phyloP scores from a whole-genome alignment of 2,329 filamentous ascomycete genomes.

The Camillea tinctor region DNA sequence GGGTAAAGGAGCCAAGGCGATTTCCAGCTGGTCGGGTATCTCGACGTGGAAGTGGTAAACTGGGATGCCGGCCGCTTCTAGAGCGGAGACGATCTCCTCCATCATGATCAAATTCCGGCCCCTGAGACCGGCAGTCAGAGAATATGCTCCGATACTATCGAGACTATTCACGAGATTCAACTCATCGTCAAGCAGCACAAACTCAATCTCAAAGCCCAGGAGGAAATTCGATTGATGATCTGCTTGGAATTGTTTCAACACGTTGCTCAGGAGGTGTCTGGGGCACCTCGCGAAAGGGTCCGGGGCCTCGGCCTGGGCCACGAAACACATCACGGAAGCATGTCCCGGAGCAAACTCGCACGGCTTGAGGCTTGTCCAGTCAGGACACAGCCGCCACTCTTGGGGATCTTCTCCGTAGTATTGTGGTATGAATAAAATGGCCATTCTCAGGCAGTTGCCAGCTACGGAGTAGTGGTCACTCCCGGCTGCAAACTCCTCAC shows the following conservation, averaged over 20 bases:
- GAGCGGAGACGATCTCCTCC: slow-evolving; percentile 6
- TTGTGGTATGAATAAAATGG: slow-evolving; percentile 4
- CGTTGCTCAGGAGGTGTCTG: neutral
- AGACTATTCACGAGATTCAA: slow-evolving; percentile 1
- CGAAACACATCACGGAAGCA: slow-evolving; percentile 4
- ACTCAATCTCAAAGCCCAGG: slow-evolving; percentile 11
- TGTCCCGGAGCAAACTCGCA: slow-evolving; percentile 3
- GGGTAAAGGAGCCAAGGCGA: slow-evolving; percentile 2
- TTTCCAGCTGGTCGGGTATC: slow-evolving; percentile 4
- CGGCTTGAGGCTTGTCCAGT: slow-evolving; percentile 5
- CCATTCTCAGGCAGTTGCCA: slow-evolving; percentile 7
- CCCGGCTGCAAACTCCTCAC: neutral
- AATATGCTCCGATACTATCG: slow-evolving; percentile 4
- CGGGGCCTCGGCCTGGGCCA: slow-evolving; percentile 1
- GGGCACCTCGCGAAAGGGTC: slow-evolving; percentile 7
- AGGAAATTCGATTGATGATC: neutral
- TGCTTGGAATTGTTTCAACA: neutral
- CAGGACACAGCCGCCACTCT: slow-evolving; percentile 2
- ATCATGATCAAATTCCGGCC: slow-evolving; percentile 3
- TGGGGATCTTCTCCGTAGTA: slow-evolving; percentile 3
- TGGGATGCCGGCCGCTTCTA: neutral
- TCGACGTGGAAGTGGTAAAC: slow-evolving; percentile 9
- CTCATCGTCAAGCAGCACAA: slow-evolving; percentile 3
- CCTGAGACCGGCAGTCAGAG: slow-evolving; percentile 5
- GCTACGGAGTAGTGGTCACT: neutral